A percentile compares a stretch with the other conserved stretches of the same genome.
phyloP scores from a whole-genome alignment of 2,329 filamentous ascomycete species.

The Mycosphaerella sp. region DNA sequence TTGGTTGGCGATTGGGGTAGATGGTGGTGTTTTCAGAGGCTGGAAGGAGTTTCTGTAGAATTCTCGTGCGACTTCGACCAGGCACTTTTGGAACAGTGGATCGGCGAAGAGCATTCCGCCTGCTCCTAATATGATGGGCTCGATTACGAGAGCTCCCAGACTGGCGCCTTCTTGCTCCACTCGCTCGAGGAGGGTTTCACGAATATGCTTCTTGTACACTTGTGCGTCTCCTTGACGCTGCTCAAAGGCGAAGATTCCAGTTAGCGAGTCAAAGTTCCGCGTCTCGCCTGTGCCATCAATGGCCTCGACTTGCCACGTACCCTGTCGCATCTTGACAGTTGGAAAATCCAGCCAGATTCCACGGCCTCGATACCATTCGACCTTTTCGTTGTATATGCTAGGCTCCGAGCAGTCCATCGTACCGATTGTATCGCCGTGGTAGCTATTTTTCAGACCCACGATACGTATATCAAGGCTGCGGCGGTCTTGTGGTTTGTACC shows the following conservation, averaged over 20 bases:
- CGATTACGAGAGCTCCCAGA: constrained; percentile 73
- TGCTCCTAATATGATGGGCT: constrained; percentile 73
- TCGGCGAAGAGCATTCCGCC: constrained; percentile 82
- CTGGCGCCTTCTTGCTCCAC: constrained; percentile 50
- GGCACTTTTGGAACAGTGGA: constrained; percentile 69
- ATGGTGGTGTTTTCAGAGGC: not conserved
- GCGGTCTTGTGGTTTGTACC: constrained; percentile 50
- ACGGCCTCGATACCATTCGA: constrained; percentile 76
- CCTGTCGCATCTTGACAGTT: constrained; percentile 59
- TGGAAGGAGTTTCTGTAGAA: constrained; percentile 13
- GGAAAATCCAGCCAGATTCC: constrained; percentile 79
- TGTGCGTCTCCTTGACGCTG: constrained; percentile 19
- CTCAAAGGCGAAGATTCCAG: constrained; percentile 55
- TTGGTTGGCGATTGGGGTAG: not conserved
- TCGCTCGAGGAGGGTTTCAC: constrained; percentile 48
- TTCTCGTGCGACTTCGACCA: constrained; percentile 60
- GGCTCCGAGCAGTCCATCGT: constrained; percentile 83
- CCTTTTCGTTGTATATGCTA: constrained; percentile 69
- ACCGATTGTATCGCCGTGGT: constrained; percentile 83
- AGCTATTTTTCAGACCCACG: constrained; percentile 70
- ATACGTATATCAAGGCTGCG: constrained; percentile 55
- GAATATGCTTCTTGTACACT: constrained; percentile 31
- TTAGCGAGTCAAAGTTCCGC: constrained; percentile 44
- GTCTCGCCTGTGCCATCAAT: constrained; percentile 38
- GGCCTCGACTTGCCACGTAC: constrained; percentile 60